Base-by-base conservation (phyloP, 1,284 basidiomycete genomes). In the Puccinia novopanici region DNA sequence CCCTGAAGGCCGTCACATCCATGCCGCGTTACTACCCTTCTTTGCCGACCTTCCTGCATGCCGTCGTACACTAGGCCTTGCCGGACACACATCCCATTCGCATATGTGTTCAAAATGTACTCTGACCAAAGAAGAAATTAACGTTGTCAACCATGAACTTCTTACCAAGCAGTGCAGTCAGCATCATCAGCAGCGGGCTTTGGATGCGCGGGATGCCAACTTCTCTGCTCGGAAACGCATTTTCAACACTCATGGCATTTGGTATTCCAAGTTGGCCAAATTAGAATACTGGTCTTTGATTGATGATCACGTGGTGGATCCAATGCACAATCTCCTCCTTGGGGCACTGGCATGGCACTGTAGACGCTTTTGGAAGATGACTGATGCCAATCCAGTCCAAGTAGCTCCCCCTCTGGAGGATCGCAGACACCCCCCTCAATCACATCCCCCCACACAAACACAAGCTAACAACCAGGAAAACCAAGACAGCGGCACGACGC, bases 1-100 rank as follows among this genome's bases (percentile, higher is more conserved):
- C 34, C 22, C 40, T 2, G 13, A 42, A 27, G 42, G 59, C 50
- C 34, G 61, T 24, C 75, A 52, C 50, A 77, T 77, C 45, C 45
- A 27, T 12, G 15, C 45, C 24, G 48, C 61, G 4, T 52, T 82
- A 1, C 57, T 71, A 30, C 75, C 82, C 4, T 71, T 83, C 34
- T 67, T 82, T 27, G 73, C 54, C 12, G 82, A 82, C 30, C 75
- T 82, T 22, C 71, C 81, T 24, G 82, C 81, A 19, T 73, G 55
- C n/a, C 82, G 76, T 42, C 52, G 61, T 0, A 57, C 65, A 30
- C 30, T 73, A 37, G 67, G 65, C 30, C 72, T 76, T 72, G 40
- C 76, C 17, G 63, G 57, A 45, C 57, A 50, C 50, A 5, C 27
- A n/a, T 71, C 65, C 10, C 30, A 63, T 15, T 42, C 5, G 4